A percentile compares a stretch with the other conserved stretches of the same genome.
Evolutionary conservation across 139 green algal genomes (phyloP).

Genomic region (Diplosphaera chodatii): DNA sequence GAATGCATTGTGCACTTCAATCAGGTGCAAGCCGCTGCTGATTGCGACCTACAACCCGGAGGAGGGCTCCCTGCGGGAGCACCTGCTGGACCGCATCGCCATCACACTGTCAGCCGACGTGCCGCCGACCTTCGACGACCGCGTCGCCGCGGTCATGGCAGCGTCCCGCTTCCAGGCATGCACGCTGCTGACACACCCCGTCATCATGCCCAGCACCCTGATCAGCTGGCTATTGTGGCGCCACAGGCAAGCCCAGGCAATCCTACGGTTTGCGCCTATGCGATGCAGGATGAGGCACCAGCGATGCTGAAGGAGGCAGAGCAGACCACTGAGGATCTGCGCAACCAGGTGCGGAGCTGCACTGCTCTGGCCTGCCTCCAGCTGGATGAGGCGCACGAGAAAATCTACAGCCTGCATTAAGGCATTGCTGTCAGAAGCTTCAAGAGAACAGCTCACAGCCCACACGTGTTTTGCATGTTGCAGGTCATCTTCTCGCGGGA

Average conservation of each 20-base stretch:
- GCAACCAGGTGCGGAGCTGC: constrained; percentile 31
- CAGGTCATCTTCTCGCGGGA: constrained; percentile 94
- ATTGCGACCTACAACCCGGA: constrained; percentile 99
- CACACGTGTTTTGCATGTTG: neutral
- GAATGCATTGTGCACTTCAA: too few species aligned
- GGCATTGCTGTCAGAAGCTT: too few species aligned
- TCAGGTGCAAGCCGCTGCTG: constrained; percentile 86
- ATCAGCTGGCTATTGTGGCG: neutral
- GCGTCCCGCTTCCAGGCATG: constrained; percentile 61
- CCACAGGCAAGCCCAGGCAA: too few species aligned
- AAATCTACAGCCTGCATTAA: too few species aligned
- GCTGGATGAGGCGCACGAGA: too few species aligned
- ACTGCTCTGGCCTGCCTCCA: too few species aligned
- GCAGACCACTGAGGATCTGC: constrained; percentile 82
- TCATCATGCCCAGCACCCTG: too few species aligned
- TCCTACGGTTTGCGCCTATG: too few species aligned
- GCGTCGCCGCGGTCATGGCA: constrained; percentile 73
- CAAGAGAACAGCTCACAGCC: too few species aligned
- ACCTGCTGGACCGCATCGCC: constrained; percentile 96
- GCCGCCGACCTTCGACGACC: constrained; percentile 63
- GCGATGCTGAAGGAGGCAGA: constrained; percentile 55
- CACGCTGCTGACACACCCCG: too few species aligned
- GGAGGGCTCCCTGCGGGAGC: constrained; percentile 89
- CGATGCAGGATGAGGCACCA: constrained; percentile 36
- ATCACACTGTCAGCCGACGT: constrained; percentile 87